Conservation (phyloP, 441 rosid species). For the Hura crepitans region DNA sequence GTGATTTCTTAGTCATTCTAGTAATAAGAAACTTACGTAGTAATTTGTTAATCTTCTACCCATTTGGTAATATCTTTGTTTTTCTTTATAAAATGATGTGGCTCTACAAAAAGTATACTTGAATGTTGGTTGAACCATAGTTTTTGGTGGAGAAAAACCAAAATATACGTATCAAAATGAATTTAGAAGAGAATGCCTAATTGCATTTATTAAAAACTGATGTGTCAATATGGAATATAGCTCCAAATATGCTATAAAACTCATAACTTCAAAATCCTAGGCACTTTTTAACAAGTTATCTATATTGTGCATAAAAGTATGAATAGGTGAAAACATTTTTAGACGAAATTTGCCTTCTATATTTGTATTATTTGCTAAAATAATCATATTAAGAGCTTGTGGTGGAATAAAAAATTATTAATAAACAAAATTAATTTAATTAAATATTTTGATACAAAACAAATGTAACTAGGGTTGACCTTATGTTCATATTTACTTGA, state of each 20-base stretch:
- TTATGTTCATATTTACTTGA: too few species aligned
- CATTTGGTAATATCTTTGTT: background rate
- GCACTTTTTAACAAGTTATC: background rate
- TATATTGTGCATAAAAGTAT: background rate
- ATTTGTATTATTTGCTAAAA: too few species aligned
- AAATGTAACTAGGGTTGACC: too few species aligned
- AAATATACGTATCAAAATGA: background rate
- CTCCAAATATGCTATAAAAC: background rate
- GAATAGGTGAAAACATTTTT: background rate
- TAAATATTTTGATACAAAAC: too few species aligned
- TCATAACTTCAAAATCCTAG: background rate
- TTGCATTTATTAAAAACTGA: slow-evolving; percentile 1
- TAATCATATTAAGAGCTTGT: too few species aligned
- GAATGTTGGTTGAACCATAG: background rate
- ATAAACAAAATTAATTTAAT: too few species aligned
- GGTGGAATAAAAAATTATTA: too few species aligned
- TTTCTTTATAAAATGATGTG: background rate
- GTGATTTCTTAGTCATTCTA: background rate
- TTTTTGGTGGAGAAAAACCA: background rate
- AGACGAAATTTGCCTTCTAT: background rate
- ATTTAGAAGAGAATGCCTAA: background rate
- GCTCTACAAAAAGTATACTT: background rate
- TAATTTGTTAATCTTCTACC: background rate
- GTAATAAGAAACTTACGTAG: background rate
- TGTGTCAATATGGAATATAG: too few species aligned